phyloP scores from a whole-genome alignment of 2,329 filamentous ascomycete genomes.

The Stemphylium vesicarium region DNA sequence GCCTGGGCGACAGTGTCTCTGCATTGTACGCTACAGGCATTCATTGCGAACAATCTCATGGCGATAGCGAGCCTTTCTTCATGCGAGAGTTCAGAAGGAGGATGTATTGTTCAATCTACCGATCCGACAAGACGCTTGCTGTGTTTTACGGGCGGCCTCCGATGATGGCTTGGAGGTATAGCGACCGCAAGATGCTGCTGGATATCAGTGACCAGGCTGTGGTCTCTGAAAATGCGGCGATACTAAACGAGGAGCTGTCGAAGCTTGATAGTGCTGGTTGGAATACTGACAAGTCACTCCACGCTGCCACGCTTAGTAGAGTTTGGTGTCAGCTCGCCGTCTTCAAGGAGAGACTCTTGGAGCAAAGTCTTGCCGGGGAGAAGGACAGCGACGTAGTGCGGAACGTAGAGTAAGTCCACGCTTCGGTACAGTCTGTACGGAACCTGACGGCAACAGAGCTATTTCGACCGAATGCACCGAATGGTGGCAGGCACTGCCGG shows the following conservation, averaged over 20 bases:
- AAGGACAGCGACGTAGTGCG: slow-evolving; percentile 35
- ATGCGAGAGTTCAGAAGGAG: slow-evolving; percentile 40
- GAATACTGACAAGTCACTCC: slow-evolving; percentile 38
- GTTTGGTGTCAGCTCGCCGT: slow-evolving; percentile 35
- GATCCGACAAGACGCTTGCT: slow-evolving; percentile 43
- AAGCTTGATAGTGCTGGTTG: slow-evolving; percentile 40
- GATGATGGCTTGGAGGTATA: slow-evolving; percentile 44
- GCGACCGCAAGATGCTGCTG: slow-evolving; percentile 39
- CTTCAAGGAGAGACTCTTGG: slow-evolving; percentile 42
- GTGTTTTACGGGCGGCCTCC: slow-evolving; percentile 46
- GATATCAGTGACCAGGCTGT: slow-evolving; percentile 41
- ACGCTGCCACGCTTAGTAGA: slow-evolving; percentile 36
- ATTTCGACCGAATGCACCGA: slow-evolving; percentile 36
- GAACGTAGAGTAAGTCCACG: slow-evolving; percentile 37
- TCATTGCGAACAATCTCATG: slow-evolving; percentile 40
- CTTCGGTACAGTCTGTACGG: not conserved
- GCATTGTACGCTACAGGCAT: slow-evolving; percentile 42
- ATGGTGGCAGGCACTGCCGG: slow-evolving; percentile 38
- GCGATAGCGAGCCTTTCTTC: slow-evolving; percentile 35
- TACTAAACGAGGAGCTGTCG: slow-evolving; percentile 35
- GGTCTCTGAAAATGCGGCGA: slow-evolving; percentile 29
- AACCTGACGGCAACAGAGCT: slow-evolving; percentile 24
- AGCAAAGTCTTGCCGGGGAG: slow-evolving; percentile 42
- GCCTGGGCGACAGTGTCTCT: slow-evolving; percentile 39
- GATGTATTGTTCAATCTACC: slow-evolving; percentile 38